Percentiles rank a stretch among this genome's conserved stretches.
These are phyloP conservation scores for Calonectria fujianensis DNA, from an alignment of 2,329 filamentous ascomycete species.

Conservation along the genomic window DNA sequence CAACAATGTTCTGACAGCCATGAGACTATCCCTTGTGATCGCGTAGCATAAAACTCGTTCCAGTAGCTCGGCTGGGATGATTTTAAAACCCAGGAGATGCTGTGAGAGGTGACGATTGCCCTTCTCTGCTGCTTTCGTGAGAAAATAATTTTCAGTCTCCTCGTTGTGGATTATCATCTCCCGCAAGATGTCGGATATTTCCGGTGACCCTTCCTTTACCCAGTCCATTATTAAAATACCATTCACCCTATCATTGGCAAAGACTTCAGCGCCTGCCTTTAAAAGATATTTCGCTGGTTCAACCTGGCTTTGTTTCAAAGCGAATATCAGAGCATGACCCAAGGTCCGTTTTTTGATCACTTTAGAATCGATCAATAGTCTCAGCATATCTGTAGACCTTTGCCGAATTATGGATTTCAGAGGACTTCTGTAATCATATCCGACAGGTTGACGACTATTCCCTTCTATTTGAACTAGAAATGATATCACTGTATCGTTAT, in stretches of 20 bases:
- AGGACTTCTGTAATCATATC: too few relatives aligned
- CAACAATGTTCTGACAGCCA: constrained; percentile 12
- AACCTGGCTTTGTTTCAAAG: neutral
- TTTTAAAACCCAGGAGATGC: neutral
- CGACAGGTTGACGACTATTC: neutral
- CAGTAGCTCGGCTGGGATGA: neutral
- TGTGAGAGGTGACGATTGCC: neutral
- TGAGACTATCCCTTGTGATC: neutral
- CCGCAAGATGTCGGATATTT: neutral
- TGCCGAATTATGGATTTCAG: rapidly evolving
- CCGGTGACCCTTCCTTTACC: neutral
- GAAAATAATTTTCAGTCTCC: neutral
- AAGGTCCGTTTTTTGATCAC: neutral
- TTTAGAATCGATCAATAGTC: neutral
- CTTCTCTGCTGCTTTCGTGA: neutral
- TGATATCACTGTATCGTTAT: neutral
- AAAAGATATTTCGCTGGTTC: neutral
- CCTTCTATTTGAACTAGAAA: neutral
- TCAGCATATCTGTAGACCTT: neutral
- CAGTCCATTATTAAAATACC: neutral
- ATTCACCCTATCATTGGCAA: neutral
- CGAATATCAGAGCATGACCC: neutral
- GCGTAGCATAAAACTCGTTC: constrained; percentile 13
- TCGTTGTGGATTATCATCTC: neutral
- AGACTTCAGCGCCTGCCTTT: neutral